These are phyloP conservation scores for Sindora glabra DNA, from an alignment of 306 rosid species.

Conservation along the genomic window DNA sequence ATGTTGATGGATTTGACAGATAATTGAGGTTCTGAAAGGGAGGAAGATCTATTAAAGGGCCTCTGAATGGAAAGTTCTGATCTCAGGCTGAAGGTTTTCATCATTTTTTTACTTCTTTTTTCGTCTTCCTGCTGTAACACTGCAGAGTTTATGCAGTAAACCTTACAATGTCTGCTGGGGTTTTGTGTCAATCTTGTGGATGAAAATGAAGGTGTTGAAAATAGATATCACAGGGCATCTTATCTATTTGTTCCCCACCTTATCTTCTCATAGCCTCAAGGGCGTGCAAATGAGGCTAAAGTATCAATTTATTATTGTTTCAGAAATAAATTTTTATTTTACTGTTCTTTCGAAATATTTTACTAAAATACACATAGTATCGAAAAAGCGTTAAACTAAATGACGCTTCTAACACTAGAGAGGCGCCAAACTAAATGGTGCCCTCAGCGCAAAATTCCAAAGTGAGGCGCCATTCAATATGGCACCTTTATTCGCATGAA, in stretches of 20 bases:
- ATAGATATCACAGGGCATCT: background rate
- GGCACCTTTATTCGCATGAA: no score
- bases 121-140: background rate
- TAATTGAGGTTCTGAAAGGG: slow-evolving; percentile 6
- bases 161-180: background rate
- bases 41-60: slow-evolving; percentile 10
- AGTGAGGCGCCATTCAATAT: no score
- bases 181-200: background rate
- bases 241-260: background rate
- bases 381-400: no score
- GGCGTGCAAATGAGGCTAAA: no score
- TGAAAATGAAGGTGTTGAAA: background rate
- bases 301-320: no score
- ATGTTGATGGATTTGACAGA: slow-evolving; percentile 17
- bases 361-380: no score
- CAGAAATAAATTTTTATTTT: no score
- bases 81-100: slow-evolving; percentile 38
- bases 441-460: no score
- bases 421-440: no score
- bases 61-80: slow-evolving; percentile 25
- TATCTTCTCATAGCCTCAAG: background rate
- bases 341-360: no score
- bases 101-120: background rate
- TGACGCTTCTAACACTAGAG: no score
- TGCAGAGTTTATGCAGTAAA: background rate